Evolutionary conservation across 192 early-diverging fungal species (phyloP).

Genomic region (Coemansia sp.): DNA sequence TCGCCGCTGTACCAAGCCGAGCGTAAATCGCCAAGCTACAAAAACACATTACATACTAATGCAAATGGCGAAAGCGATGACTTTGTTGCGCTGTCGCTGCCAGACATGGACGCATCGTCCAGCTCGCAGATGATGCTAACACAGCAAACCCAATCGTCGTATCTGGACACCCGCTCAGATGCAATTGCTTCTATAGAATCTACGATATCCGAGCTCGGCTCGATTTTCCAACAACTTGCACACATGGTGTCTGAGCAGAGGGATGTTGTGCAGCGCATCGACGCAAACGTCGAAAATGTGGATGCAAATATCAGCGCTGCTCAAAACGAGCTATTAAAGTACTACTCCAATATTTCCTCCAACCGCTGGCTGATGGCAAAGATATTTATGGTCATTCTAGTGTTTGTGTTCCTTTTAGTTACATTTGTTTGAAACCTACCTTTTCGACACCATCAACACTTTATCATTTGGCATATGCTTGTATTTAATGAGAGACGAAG

Average conservation of each 20-base stretch:
- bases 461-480: too few species aligned
- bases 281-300: conserved; percentile 90
- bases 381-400: conserved; percentile 85
- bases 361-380: conserved; percentile 97
- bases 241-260: conserved; percentile 83
- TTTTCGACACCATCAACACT: conserved; percentile 33
- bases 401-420: conserved; percentile 80
- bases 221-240: conserved; percentile 85
- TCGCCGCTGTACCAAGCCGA: conserved; percentile 61
- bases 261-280: conserved; percentile 88
- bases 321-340: conserved; percentile 86
- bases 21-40: conserved; percentile 31
- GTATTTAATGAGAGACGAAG: too few species aligned
- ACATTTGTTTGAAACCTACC: conserved; percentile 51
- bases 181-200: conserved; percentile 96
- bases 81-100: conserved; percentile 56
- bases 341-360: conserved; percentile 86
- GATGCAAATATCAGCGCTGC: conserved; percentile 90
- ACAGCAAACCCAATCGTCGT: conserved; percentile 67
- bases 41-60: conserved; percentile 11
- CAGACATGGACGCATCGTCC: conserved; percentile 59
- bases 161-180: conserved; percentile 84
- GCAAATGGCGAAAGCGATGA: conserved; percentile 33
- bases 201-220: conserved; percentile 93
- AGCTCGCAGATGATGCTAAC: conserved; percentile 70